Evolutionary conservation across 768 basidiomycete genomes (phyloP).

Genomic region (Xerocomellus chrysenteron): DNA sequence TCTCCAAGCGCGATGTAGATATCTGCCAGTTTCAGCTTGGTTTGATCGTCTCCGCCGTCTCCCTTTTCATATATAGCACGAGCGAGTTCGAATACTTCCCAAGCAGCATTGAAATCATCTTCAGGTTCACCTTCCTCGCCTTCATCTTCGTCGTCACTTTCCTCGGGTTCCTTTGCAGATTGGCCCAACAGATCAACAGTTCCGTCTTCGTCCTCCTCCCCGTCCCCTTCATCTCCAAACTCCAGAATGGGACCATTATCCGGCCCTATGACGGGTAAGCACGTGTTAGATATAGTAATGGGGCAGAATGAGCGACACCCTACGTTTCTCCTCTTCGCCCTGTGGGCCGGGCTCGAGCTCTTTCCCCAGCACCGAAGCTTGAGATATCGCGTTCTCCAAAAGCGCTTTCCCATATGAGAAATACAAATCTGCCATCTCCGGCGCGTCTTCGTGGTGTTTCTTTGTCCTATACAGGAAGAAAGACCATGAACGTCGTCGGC

Average conservation of each 20-base stretch:
- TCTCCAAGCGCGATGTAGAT: constrained; percentile 90
- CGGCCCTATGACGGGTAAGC: constrained; percentile 30
- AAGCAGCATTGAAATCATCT: constrained; percentile 97
- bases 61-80: constrained; percentile 80
- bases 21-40: constrained; percentile 84
- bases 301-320: background rate
- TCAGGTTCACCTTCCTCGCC: constrained; percentile 81
- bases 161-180: constrained; percentile 50
- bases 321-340: constrained; percentile 44
- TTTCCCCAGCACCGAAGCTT: constrained; percentile 86
- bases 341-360: constrained; percentile 54
- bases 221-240: constrained; percentile 79
- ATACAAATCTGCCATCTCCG: constrained; percentile 84
- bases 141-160: constrained; percentile 51
- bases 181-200: constrained; percentile 66
- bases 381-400: constrained; percentile 86
- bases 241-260: constrained; percentile 63
- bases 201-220: constrained; percentile 56
- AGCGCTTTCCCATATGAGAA: constrained; percentile 92
- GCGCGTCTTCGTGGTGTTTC: constrained; percentile 74
- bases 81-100: constrained; percentile 96
- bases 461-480: constrained; percentile 52
- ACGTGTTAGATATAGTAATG: background rate
- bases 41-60: constrained; percentile 53
- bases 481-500: constrained; percentile 13